Evolutionary conservation across 352 stramenopile genomes (phyloP).

Genomic region (Phytophthora tentaculata): DNA sequence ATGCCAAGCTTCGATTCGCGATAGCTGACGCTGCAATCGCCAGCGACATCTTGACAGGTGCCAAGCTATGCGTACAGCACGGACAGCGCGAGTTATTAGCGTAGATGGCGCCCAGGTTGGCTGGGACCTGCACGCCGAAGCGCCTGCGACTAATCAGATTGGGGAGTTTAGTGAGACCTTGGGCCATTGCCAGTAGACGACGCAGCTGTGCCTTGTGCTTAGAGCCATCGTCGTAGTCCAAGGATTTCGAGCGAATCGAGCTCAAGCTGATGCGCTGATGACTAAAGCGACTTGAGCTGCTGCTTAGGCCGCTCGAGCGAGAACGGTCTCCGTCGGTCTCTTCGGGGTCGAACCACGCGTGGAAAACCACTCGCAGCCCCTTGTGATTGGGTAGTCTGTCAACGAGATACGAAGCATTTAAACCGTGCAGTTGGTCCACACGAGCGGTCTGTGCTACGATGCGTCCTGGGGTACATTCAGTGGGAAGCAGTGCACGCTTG

Average conservation of each 20-base stretch:
- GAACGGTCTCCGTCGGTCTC: neutral
- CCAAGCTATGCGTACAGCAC: slow-evolving; percentile 43
- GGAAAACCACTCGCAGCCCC: slow-evolving; percentile 39
- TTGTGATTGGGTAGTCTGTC: slow-evolving; percentile 25
- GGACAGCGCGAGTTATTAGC: slow-evolving; percentile 43
- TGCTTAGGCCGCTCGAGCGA: neutral
- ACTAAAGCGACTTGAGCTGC: neutral
- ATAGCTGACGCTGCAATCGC: neutral
- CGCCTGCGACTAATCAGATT: slow-evolving; percentile 43
- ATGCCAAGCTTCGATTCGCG: neutral
- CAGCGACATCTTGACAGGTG: slow-evolving; percentile 26
- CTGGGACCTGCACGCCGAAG: slow-evolving; percentile 43
- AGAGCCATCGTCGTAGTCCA: neutral
- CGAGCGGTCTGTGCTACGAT: slow-evolving; percentile 13
- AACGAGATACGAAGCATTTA: slow-evolving; percentile 33
- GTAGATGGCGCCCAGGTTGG: slow-evolving; percentile 4
- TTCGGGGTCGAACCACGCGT: slow-evolving; percentile 23
- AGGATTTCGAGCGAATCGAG: neutral
- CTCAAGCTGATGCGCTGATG: neutral
- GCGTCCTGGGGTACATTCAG: slow-evolving; percentile 10
- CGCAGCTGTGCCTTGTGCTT: slow-evolving; percentile 24
- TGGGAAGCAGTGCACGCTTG: slow-evolving; percentile 15
- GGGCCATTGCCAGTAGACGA: slow-evolving; percentile 19
- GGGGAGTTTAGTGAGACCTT: slow-evolving; percentile 34
- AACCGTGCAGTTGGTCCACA: slow-evolving; percentile 40